These are phyloP conservation scores for Pseudonitzschia pungens DNA, from an alignment of 108 stramenopile species.

Conservation along the genomic window DNA sequence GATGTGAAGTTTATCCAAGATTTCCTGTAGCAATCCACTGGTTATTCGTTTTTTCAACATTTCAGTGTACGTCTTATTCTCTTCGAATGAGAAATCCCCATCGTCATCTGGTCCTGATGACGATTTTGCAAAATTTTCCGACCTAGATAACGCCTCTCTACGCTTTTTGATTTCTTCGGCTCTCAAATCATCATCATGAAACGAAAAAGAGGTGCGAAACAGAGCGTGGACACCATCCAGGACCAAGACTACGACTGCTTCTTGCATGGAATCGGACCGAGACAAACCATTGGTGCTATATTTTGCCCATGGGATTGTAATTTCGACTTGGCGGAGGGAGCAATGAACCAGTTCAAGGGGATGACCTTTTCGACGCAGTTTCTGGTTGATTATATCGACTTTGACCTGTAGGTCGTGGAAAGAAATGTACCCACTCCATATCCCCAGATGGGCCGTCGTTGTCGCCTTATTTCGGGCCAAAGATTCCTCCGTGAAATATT, in stretches of 20 bases:
- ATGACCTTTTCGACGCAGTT: conserved; percentile 40
- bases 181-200: conserved; percentile 47
- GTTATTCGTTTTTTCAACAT: conserved; percentile 41
- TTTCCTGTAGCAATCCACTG: conserved; percentile 51
- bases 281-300: conserved; percentile 1
- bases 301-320: conserved; percentile 68
- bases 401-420: conserved; percentile 48
- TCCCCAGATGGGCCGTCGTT: conserved; percentile 42
- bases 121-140: conserved; percentile 26
- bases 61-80: conserved; percentile 23
- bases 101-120: background rate
- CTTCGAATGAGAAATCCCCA: background rate
- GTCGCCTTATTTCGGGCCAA: conserved; percentile 28
- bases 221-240: conserved; percentile 56
- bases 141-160: conserved; percentile 22
- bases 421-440: conserved; percentile 69
- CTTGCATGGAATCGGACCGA: conserved; percentile 13
- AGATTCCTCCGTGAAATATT: conserved; percentile 57
- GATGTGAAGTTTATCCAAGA: conserved; percentile 58
- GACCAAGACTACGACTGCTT: conserved; percentile 54
- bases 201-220: conserved; percentile 42
- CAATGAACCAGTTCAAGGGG: conserved; percentile 57
- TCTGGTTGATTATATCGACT: conserved; percentile 44
- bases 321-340: conserved; percentile 44
- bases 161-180: conserved; percentile 35